Evolutionary conservation across 2,329 filamentous ascomycete species (phyloP), one percentile per base, ranked within the genome.

Genomic region (Albophoma yamanashiensis): DNA sequence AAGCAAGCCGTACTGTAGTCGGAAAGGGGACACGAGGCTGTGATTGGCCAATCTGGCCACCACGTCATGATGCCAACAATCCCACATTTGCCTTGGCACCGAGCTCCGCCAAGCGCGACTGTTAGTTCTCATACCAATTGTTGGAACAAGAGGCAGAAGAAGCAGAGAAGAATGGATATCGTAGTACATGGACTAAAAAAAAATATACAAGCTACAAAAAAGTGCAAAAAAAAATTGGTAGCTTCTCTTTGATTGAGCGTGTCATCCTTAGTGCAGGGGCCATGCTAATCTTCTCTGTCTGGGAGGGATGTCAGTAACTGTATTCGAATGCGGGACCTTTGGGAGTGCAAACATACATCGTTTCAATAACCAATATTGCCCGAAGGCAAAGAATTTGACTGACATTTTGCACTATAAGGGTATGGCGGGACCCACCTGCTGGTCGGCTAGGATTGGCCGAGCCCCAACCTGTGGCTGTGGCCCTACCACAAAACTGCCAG

Each of bases 231-330:
- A 58, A 47, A 58, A 58, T 47, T 36, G 42, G 40, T 81, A 83
- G 84, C 82, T 84, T 87, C 86, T 88, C 86, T 89, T 88, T 88
- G 85, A 84, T 86, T 84, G 50, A 88, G 86, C 86, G 87, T 92
- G 89, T 92, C 89, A 93, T 92, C 89, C 89, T 93, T 93, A 92
- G 89, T 85, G 82, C 83, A 86, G 82, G 83, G 87, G 86, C 86
- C 86, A 89, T 89, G 87, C 87, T 89, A 89, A 87, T 87, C 83
- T 87, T 87, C 84, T 87, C 83, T 87, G 82, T 85, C 57, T 58
- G 43, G 14, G 20, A 14, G 11, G 2, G n/a, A 25, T 36, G 40
- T 47, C 4, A 34, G 42, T 17, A 4, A 45, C 42, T 1, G 0
- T 31, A 8, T 36, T 58, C 56, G 40, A 47, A 58, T 12, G 3